phyloP scores from a whole-genome alignment of 2,329 filamentous ascomycete species.

The Chaetothyriales sp. region DNA sequence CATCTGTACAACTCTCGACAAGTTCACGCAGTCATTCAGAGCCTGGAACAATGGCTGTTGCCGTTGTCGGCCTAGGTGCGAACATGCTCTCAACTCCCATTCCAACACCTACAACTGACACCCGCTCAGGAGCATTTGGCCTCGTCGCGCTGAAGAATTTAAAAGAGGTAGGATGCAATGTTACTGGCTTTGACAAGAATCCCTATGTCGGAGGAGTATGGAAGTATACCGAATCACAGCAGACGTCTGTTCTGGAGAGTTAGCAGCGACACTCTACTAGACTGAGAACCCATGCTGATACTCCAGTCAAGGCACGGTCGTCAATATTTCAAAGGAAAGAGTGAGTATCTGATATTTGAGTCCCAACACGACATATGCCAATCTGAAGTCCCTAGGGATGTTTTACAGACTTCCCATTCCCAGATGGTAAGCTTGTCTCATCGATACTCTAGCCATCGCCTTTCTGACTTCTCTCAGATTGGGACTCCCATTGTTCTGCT shows the following conservation, averaged over 20 bases:
- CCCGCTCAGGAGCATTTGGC: conserved; percentile 19
- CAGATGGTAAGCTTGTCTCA: conserved; percentile 4
- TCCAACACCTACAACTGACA: background rate
- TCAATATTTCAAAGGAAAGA: conserved; percentile 9
- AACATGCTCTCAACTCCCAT: background rate
- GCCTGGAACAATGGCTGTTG: background rate
- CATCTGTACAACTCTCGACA: background rate
- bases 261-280: background rate
- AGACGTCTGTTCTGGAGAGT: conserved; percentile 6
- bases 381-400: conserved; percentile 4
- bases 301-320: conserved; percentile 2
- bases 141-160: conserved; percentile 31
- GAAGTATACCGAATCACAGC: conserved; percentile 26
- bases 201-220: conserved; percentile 30
- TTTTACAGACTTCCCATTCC: conserved; percentile 14
- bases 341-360: background rate
- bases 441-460: background rate
- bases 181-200: conserved; percentile 30
- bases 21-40: background rate
- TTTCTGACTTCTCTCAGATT: conserved; percentile 2
- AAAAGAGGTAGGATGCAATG: conserved; percentile 32
- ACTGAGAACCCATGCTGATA: background rate
- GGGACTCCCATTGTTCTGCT: conserved; percentile 3
- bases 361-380: no score
- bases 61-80: background rate